A percentile compares a stretch with the other conserved stretches of the same genome.
These are phyloP conservation scores for Eucalyptus paniculata DNA, from an alignment of 345 rosid species.

Conservation along the genomic window DNA sequence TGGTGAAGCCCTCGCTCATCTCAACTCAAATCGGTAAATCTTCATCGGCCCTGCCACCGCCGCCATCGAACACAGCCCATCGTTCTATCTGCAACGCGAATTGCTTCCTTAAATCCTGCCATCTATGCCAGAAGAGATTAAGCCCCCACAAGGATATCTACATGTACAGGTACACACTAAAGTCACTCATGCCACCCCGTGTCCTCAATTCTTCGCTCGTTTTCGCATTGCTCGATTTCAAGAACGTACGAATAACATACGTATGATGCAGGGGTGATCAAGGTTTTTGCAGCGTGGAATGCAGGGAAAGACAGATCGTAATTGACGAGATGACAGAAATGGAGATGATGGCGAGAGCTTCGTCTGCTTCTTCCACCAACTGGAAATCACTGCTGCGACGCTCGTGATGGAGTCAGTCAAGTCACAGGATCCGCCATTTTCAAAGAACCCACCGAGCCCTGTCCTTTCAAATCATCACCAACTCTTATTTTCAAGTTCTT, in stretches of 20 bases:
- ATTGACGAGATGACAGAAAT: slow-evolving; percentile 49
- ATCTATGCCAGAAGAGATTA: slow-evolving; percentile 38
- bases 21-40: neutral
- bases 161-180: slow-evolving; percentile 55
- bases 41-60: neutral
- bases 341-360: slow-evolving; percentile 27
- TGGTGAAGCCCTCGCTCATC: neutral
- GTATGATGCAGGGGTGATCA: slow-evolving; percentile 47
- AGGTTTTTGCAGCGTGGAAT: slow-evolving; percentile 71
- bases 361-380: slow-evolving; percentile 18
- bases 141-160: slow-evolving; percentile 51
- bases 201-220: neutral
- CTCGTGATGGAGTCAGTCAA: neutral
- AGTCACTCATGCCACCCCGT: neutral
- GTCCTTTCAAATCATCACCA: neutral
- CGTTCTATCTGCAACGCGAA: neutral
- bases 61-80: neutral
- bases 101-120: slow-evolving; percentile 53
- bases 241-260: neutral
- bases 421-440: neutral
- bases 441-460: neutral
- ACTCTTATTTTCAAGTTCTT: neutral
- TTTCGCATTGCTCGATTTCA: neutral
- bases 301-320: slow-evolving; percentile 57
- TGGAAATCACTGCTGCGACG: neutral